Base-by-base conservation (phyloP, 2,329 filamentous ascomycete species). In the Coniella lustricola region DNA sequence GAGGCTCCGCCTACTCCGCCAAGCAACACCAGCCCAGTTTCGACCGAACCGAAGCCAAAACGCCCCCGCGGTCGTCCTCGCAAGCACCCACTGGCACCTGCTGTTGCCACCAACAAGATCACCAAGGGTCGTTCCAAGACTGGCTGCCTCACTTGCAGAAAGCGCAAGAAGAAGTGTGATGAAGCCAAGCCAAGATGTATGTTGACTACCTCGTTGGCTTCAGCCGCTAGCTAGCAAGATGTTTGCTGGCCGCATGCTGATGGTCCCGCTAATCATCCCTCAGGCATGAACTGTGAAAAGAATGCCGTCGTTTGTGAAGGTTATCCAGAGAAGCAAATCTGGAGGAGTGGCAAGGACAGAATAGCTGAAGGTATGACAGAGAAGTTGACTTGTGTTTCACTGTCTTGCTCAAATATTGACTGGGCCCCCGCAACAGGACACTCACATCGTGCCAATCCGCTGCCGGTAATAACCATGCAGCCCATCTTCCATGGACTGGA, bases 271-370 rank as follows among this genome's bases (percentile, higher is more conserved):
- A 22, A 29, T 10, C 38, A 5, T 41, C 17, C 21, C 7, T 25
- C 46, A 89, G 85, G 87, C 58, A 75, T 88, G 65, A 94, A 94
- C 59, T 95, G 90, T 61, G 85, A 93, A 67, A 95, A 95, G 74
- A 95, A 95, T 63, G 88, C 89, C 8, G 87, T 95, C 12, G 81
- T 90, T 12, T 95, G 90, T 62, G 89, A 95, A 67, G 90, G 90
- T 12, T 95, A 95, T 61, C 87, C 87, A 44, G 85, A 88, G 53
- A 89, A 89, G 63, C 85, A 87, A 50, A 78, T 89, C 45, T 95
- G 90, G 90, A 88, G 84, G 64, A 90, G 87, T 60, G 88, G 89
- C 22, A 88, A 81, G 62, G 85, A 91, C 64, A 84, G 76, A 61
- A 76, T 80, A 31, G 82, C 85, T 69, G 82, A 88, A 69, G 78